Base-by-base conservation (phyloP, 495 filamentous ascomycete genomes). In the Usnea hakonensis region DNA sequence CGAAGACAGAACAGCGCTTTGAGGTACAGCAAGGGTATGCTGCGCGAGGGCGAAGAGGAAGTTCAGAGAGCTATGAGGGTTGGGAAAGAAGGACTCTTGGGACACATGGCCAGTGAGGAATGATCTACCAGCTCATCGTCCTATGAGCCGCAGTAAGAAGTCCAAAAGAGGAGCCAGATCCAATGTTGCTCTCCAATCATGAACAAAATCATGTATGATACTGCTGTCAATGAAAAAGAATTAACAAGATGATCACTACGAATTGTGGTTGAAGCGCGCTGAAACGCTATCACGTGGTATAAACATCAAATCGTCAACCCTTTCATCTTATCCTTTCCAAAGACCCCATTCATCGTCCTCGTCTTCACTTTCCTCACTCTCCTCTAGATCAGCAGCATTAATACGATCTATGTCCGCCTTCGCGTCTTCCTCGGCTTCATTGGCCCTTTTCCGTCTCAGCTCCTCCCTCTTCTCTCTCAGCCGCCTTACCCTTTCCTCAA, bases 61-160 rank as follows among this genome's bases (percentile, higher is more conserved):
- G 72, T 96, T 36, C 83, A 91, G 67, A 79, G 81, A 63, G 91
- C 91, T 17, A 90, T 93, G 87, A 83, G 78, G 37, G 79, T 94
- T 21, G 79, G 80, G 23, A 93, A 89, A 72, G 84, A 82, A 58
- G 89, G 90, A 23, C 66, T 93, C 43, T 79, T 82, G 41, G 84
- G 82, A 43, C 84, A 91, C 69, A 72, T 91, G 63, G 75, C 79
- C 50, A 67, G 65, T 23, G 55, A 59, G 4, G 54, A 55, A 17
- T 58, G 50, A 65, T 23, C 44, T 7, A 21, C 16, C 37, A 11
- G 36, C 19, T 37, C 38, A n/a, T 8, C 16, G 19, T n/a, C 16
- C 14, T 11, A 38, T 40, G 48, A 60, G 52, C n/a, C 32, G 28
- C 35, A 32, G 41, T 36, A 28, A 48, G 23, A 14, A 19, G 10